These are phyloP conservation scores for Candida peoriensis DNA, from an alignment of 805 yeast genomes.

Conservation along the genomic window DNA sequence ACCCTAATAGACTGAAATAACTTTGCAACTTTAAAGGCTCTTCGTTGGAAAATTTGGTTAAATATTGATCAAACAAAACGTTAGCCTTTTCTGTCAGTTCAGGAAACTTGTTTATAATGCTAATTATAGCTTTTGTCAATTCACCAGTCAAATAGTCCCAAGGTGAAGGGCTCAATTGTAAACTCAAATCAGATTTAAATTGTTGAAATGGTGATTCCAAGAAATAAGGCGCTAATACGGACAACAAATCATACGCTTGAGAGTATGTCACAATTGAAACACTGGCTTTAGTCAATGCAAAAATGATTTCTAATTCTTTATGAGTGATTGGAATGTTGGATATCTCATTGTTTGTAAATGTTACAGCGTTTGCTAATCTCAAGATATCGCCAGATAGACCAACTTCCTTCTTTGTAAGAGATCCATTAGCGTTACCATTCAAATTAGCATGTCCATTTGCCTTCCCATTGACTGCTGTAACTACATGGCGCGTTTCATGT, in stretches of 20 bases:
- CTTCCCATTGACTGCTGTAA: not conserved
- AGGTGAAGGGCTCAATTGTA: conserved; percentile 32
- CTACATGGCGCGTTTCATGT: no score
- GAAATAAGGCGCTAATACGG: conserved; percentile 42
- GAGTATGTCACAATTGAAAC: conserved; percentile 27
- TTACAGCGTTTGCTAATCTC: conserved; percentile 15
- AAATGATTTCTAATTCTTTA: conserved; percentile 50
- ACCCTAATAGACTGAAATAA: conserved; percentile 33
- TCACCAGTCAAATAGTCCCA: conserved; percentile 34
- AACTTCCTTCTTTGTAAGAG: conserved; percentile 2
- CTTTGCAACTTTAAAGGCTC: conserved; percentile 13
- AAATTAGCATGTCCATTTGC: not conserved
- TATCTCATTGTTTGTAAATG: conserved; percentile 11
- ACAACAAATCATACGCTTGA: conserved; percentile 35
- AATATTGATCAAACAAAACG: conserved; percentile 22
- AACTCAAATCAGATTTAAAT: conserved; percentile 35
- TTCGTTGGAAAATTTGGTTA: conserved; percentile 16
- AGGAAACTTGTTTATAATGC: conserved; percentile 24
- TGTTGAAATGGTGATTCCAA: conserved; percentile 46
- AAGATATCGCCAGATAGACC: conserved; percentile 15
- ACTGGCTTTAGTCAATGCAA: conserved; percentile 40
- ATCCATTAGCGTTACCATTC: conserved; percentile 8
- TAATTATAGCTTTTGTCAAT: conserved; percentile 28
- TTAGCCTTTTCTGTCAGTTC: conserved; percentile 17
- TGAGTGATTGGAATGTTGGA: conserved; percentile 28